Base-by-base conservation (phyloP, 2,329 filamentous ascomycete species). In the Aureobasidium sp. region DNA sequence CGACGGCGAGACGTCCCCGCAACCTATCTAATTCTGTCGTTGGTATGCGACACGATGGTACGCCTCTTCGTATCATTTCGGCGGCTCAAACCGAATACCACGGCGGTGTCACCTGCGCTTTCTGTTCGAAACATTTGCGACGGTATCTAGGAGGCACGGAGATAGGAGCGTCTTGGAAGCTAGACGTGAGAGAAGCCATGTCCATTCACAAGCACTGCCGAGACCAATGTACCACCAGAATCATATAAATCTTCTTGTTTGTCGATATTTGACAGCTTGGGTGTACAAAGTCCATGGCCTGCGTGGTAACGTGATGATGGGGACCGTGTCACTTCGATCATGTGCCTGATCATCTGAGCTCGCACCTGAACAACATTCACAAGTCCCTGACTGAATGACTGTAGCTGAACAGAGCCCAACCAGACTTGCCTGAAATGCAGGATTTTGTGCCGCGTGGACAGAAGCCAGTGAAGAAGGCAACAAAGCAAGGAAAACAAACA, bases 181-280 rank as follows among this genome's bases (percentile, higher is more conserved):
- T 17, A 43, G 41, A 24, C 12, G 8, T 8, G 20, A 8, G 7
- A 43, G 41, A 27, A 34, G 32, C 32, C 7, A 34, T 9, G 13
- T 37, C 13, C 34, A 5, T 3, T 37, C 34, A 3, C 12, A 37
- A 5, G 2, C 12, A 15, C 34, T 37, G 34, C 34, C 12, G 34
- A 3, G 2, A 37, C 5, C 32, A 37, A 26, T 5, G 43, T 39
- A 7, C 13, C 50, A 39, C 34, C 34, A 41, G 10, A 27, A 5
- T 32, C 4, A 12, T 32, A 9, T 0, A n/a, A 20, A 34, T 56
- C 52, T 56, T 24, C 39, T 44, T 56, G 52, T 56, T 56, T 56
- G 52, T 44, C 52, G 15, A 24, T 17, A 12, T 44, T 56, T 56
- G 52, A 56, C 52, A 56, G 52, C 17, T 56, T 15, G 52, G 52